Base-by-base conservation (phyloP, 2,329 filamentous ascomycete species). In the Verticillium alfalfae region DNA sequence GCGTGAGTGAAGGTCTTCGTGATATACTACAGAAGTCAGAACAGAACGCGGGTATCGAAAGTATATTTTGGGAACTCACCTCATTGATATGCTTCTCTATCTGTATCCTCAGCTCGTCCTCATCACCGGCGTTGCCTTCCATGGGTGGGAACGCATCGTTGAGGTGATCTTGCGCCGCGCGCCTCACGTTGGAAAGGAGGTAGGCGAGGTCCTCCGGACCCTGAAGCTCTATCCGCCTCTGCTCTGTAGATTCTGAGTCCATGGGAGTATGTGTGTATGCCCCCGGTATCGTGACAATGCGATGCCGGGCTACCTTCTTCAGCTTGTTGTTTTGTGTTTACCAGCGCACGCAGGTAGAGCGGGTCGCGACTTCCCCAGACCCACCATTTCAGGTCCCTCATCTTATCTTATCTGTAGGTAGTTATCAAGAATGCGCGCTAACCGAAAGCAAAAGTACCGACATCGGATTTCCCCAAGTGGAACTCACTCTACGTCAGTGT, bases 181-280 rank as follows among this genome's bases (percentile, higher is more conserved):
- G 82, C 70, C 87, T 86, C 65, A 91, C 85, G 70, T 91, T 91
- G 66, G 82, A 77, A 68, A 90, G 82, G 34, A 94, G 83, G 75
- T 88, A 91, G 61, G 82, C 77, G 38, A 93, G 81, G 75, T 94
- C 91, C 57, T 89, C 86, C 52, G 87, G 84, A n/a, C 84, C 83
- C 77, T 93, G 90, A 59, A 94, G 85, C 77, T 93, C 91, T 73
- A 94, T 90, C 76, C 88, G 89, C 72, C 91, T 88, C 26, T 58
- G 57, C 18, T 49, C 57, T 49, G 38, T 34, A 7, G 58, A 45
- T 37, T 54, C 58, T 5, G 58, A 55, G 7, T 59, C 58, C 58
- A 59, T 59, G 10, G 9, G 31, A 1, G 13, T 6, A 6, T 22
- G 18, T 31, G 13, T 45, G 26, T n/a, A 12, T 56, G 26, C 3